Evolutionary conservation across 805 yeast genomes (phyloP).

Genomic region (Nakazawaea pomicola): DNA sequence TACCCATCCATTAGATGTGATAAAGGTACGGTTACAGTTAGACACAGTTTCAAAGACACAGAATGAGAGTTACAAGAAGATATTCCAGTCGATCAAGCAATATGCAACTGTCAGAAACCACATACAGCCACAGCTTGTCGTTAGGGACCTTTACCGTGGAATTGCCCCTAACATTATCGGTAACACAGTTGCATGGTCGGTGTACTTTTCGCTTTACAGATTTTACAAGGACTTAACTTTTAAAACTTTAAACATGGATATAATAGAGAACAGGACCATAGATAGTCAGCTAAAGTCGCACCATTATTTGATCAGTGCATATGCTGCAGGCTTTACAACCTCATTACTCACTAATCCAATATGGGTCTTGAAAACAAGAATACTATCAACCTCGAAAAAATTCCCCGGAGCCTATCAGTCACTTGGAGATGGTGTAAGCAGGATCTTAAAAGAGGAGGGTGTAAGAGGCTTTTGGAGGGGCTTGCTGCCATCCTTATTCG

Average conservation of each 20-base stretch:
- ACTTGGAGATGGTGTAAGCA: constrained; percentile 46
- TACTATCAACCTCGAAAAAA: constrained; percentile 51
- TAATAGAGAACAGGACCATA: constrained; percentile 13
- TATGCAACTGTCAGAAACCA: constrained; percentile 13
- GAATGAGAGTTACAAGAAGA: constrained; percentile 22
- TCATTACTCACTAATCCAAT: constrained; percentile 83
- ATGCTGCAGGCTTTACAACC: constrained; percentile 71
- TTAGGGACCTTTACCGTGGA: constrained; percentile 59
- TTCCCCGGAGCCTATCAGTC: constrained; percentile 53
- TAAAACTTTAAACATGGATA: constrained; percentile 15
- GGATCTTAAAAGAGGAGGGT: constrained; percentile 53
- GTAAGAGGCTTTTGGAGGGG: constrained; percentile 66
- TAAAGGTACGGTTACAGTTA: constrained; percentile 80
- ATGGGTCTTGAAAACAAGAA: constrained; percentile 93
- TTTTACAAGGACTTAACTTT: constrained; percentile 41
- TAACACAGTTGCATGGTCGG: constrained; percentile 82
- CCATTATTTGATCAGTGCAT: constrained; percentile 50
- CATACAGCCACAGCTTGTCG: constrained; percentile 12
- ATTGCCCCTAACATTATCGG: constrained; percentile 77
- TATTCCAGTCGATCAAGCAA: constrained; percentile 16
- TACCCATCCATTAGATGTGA: constrained; percentile 85
- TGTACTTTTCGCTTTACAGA: constrained; percentile 77
- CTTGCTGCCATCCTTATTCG: constrained; percentile 55
- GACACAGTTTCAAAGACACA: constrained; percentile 30
- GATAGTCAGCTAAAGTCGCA: constrained; percentile 34